Percentiles rank a stretch among this genome's conserved stretches.
phyloP scores from a whole-genome alignment of 371 early-diverging fungal genomes.

The Catenaria anguillulae region DNA sequence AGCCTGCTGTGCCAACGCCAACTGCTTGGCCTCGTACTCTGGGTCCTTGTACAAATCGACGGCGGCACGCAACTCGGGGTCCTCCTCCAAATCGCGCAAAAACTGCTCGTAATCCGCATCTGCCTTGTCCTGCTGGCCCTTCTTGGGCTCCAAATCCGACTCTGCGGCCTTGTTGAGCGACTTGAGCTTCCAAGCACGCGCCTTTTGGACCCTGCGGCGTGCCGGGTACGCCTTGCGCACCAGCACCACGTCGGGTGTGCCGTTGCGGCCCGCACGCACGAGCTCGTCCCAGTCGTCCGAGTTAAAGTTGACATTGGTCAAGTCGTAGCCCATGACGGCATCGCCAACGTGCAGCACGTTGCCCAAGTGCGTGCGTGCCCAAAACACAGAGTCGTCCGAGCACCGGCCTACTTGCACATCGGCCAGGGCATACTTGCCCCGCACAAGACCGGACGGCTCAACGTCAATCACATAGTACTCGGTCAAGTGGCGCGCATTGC shows the following conservation, averaged over 20 bases:
- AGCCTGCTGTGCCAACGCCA: slow-evolving; percentile 14
- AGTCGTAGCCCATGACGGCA: slow-evolving; percentile 78
- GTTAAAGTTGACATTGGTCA: slow-evolving; percentile 81
- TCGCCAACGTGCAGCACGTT: slow-evolving; percentile 81
- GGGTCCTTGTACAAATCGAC: slow-evolving; percentile 76
- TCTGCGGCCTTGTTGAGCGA: slow-evolving; percentile 69
- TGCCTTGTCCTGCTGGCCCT: slow-evolving; percentile 35
- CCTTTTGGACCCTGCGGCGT: slow-evolving; percentile 54
- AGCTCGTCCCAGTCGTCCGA: slow-evolving; percentile 52
- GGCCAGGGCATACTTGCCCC: slow-evolving; percentile 57
- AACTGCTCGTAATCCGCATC: slow-evolving; percentile 70
- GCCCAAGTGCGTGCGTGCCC: slow-evolving; percentile 87
- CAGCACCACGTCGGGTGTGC: slow-evolving; percentile 68
- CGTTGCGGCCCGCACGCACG: slow-evolving; percentile 29
- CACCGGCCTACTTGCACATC: slow-evolving; percentile 61
- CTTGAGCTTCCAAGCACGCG: slow-evolving; percentile 82
- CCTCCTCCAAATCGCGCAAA: slow-evolving; percentile 91
- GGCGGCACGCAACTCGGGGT: slow-evolving; percentile 80
- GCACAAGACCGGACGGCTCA: slow-evolving; percentile 55
- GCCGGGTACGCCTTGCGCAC: slow-evolving; percentile 83
- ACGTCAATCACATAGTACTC: slow-evolving; percentile 93
- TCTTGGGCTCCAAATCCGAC: slow-evolving; percentile 51
- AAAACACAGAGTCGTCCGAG: slow-evolving; percentile 67
- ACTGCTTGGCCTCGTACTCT: slow-evolving; percentile 15
- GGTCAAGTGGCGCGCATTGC: slow-evolving; percentile 47